Evolutionary conservation across 2,329 filamentous ascomycete genomes (phyloP), one percentile per base, ranked within the genome.

Genomic region (Pseudogymnoascus destructans): DNA sequence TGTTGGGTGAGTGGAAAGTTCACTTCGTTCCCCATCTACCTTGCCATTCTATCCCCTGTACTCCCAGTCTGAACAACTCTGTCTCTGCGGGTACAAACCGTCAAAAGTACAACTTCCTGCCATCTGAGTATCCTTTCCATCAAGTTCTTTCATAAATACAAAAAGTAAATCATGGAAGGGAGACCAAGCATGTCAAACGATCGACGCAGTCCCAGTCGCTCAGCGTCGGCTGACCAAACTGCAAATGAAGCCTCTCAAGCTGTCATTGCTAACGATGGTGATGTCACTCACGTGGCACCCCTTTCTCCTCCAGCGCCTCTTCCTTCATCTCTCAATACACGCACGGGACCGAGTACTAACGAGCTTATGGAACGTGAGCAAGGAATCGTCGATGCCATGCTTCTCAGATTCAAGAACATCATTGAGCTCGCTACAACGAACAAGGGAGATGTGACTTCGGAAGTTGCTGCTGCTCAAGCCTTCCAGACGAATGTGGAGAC

Each of bases 321-420:
- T 19, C 25, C 9, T 32, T 19, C 46, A 52, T 13, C 25, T 6
- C 9, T 3, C 9, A 6, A 11, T 19, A 3, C 15, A 11, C 25
- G 23, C 15, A 52, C 15, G 25, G 25, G 46, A 35, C 61, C 21
- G 23, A 30, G 42, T 15, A 46, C 62, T 63, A 59, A 65, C 59
- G 27, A 9, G 17, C 54, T 64, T 19, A 7, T 66, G 78, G 77
- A 79, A 59, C 73, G 74, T 32, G 71, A 78, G 61, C 69, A 76
- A 33, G 70, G 69, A 57, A 68, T 71, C 40, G 70, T 78, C 15
- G 76, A 76, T 46, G 69, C 70, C 32, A 70, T 78, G 60, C 70
- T 78, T 30, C 69, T 70, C 5, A 72, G 72, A 57, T 77, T 75
- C 62, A 69, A 71, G 59, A 73, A 73, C 59, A 67, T 78, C 32